Percentiles rank a stretch among this genome's conserved stretches.
These are phyloP conservation scores for Penicillium alfredii DNA, from an alignment of 495 filamentous ascomycete species.

Conservation along the genomic window DNA sequence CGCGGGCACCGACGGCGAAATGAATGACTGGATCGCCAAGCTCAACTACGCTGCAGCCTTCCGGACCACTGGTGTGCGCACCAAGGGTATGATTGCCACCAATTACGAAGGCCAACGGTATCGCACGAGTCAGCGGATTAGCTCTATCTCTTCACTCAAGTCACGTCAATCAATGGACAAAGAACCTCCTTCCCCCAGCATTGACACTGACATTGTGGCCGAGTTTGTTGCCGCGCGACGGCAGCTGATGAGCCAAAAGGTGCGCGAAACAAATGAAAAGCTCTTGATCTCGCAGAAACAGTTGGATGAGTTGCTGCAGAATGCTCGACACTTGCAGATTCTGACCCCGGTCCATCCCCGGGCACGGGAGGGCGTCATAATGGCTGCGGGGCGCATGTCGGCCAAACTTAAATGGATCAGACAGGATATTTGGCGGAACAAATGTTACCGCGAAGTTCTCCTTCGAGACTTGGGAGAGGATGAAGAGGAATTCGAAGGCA, in stretches of 20 bases:
- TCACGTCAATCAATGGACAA: conserved; percentile 26
- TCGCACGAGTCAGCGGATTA: conserved; percentile 61
- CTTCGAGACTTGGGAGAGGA: conserved; percentile 81
- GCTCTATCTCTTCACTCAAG: conserved; percentile 42
- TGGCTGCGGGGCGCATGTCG: conserved; percentile 77
- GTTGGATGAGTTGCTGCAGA: conserved; percentile 75
- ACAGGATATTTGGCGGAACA: conserved; percentile 88
- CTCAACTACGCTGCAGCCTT: conserved; percentile 96
- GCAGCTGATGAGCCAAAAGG: conserved; percentile 75
- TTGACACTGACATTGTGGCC: conserved; percentile 72
- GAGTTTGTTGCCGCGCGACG: conserved; percentile 76
- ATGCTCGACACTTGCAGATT: conserved; percentile 88
- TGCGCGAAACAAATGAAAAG: conserved; percentile 77
- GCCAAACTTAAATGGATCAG: conserved; percentile 89
- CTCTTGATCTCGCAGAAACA: conserved; percentile 64
- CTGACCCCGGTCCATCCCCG: conserved; percentile 81
- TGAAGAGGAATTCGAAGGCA: conserved; percentile 12
- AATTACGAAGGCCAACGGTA: conserved; percentile 78
- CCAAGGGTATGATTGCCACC: conserved; percentile 77
- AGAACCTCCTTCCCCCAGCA: conserved; percentile 47
- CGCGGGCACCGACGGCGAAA: conserved; percentile 79
- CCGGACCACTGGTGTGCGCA: conserved; percentile 83
- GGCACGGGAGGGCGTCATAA: conserved; percentile 77
- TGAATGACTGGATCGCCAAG: conserved; percentile 96
- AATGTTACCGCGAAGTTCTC: conserved; percentile 85